Evolutionary conservation across 108 stramenopile species (phyloP), one percentile per base, ranked within the genome.

Genomic region (Cyclotella distinguenda): DNA sequence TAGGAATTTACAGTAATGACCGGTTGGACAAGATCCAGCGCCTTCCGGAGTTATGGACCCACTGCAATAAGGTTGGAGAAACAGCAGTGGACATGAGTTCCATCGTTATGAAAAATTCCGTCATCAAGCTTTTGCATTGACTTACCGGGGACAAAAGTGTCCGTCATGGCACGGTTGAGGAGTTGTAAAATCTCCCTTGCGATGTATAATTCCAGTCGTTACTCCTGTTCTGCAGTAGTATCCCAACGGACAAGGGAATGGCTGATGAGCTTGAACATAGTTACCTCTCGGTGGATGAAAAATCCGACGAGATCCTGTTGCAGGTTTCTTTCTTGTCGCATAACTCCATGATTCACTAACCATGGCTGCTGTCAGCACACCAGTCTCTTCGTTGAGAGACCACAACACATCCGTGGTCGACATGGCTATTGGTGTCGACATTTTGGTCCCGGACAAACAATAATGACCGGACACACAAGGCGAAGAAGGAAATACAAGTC

Each of bases 111-210:
- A n/a, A n/a, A n/a, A n/a, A n/a, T n/a, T n/a, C n/a, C n/a, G n/a
- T n/a, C n/a, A n/a, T n/a, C n/a, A n/a, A n/a, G n/a, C 10, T n/a
- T n/a, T n/a, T n/a, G n/a, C n/a, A n/a, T n/a, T n/a, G n/a, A n/a
- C n/a, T n/a, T n/a, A n/a, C n/a, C 79, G 58, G 3, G 94, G 87
- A 69, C 94, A 95, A 60, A 93, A 95, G 69, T 85, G 90, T 1
- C 94, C 94, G 50, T 83, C 82, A 49, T 84, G 89, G 61, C 94
- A 95, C 15, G 48, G 56, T 59, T 95, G 94, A 40, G 94, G 94
- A 35, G 90, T 88, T 48, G 70, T 62, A 60, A 84, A 93, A 68
- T 93, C 86, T 3, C 38, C 56, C 6, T 86, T 71, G n/a, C 48
- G 10, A 42, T 83, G 63, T 30, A n/a, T n/a, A n/a, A n/a, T n/a